Conservation (phyloP, 192 early-diverging fungal species). For the Coemansia sp. region DNA sequence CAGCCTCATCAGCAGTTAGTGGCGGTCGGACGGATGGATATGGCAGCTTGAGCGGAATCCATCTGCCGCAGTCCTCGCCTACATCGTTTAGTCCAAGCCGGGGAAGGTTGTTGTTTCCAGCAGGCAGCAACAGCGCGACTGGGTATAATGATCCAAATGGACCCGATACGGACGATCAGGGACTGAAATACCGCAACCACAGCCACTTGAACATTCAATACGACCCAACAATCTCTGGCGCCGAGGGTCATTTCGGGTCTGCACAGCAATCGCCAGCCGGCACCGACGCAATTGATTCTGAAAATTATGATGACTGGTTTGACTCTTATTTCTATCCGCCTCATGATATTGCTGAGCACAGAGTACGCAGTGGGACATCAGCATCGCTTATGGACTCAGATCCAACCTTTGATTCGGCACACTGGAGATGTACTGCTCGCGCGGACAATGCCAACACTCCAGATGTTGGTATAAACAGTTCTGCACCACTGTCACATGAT, state of each 20-base stretch:
- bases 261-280: not conserved
- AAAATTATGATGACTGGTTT: constrained; percentile 41
- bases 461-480: not conserved
- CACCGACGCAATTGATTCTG: not conserved
- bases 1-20: not conserved
- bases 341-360: constrained; percentile 8
- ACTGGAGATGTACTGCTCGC: constrained; percentile 6
- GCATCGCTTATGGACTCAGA: constrained; percentile 38
- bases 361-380: constrained; percentile 10
- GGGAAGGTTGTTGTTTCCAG: too few species aligned
- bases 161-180: not conserved
- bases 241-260: constrained; percentile 13
- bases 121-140: not conserved
- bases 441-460: not conserved
- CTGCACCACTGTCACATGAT: not conserved
- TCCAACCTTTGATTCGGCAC: constrained; percentile 25
- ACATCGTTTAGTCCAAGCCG: constrained; percentile 1
- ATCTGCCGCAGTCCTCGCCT: not conserved
- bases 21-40: not conserved
- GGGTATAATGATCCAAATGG: not conserved
- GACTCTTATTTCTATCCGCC: constrained; percentile 36
- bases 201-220: constrained; percentile 43
- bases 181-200: constrained; percentile 36
- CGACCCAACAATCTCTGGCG: constrained; percentile 29
- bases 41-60: too few species aligned